Base-by-base conservation (phyloP, 2,329 filamentous ascomycete species). In the Fusarium sambucinum region DNA sequence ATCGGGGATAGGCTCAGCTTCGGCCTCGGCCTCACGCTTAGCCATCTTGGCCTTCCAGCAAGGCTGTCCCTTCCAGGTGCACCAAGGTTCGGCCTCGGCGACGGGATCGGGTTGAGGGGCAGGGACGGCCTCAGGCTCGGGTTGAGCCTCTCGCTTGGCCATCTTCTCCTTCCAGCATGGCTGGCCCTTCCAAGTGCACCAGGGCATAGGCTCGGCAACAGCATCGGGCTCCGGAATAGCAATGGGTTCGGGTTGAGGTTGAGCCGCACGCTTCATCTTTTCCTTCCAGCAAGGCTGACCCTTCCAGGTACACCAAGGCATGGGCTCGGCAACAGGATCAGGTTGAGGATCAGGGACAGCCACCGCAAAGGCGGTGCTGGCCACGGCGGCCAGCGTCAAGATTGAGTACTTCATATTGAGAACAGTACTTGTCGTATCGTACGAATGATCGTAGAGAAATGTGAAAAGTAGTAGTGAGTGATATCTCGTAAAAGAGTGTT, bases 171-270 rank as follows among this genome's bases (percentile, higher is more conserved):
- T 80, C 72, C 74, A 76, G 74, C 83, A 84, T 5, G 75, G 70
- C 50, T 80, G 75, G 13, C 82, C 81, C 11, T 75, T 75, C 40
- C 75, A 73, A 47, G 77, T 68, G 68, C 83, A 83, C 69, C 77
- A 77, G 1, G 58, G 58, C 55, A 60, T 61, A 0, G 58, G 45
- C 3, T 61, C 58, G 2, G 58, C 56, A 2, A 61, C 45, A 3
- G 74, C 72, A 30, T 73, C 66, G 14, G 72, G 67, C 19, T 64
- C 55, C 21, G 69, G 55, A 37, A 53, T 66, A 33, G 72, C 66
- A 7, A 46, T n/a, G 10, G 48, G 11, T 9, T 44, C 41, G 3
- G 41, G 23, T 4, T 44, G 25, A 11, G 38, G 21, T 6, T 70
- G 67, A 17, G 59, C 42, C 13, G 58, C 44, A 14, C 45, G 46